Base-by-base conservation (phyloP, 73 alveolate species). In the Paramecium primaurelia region DNA sequence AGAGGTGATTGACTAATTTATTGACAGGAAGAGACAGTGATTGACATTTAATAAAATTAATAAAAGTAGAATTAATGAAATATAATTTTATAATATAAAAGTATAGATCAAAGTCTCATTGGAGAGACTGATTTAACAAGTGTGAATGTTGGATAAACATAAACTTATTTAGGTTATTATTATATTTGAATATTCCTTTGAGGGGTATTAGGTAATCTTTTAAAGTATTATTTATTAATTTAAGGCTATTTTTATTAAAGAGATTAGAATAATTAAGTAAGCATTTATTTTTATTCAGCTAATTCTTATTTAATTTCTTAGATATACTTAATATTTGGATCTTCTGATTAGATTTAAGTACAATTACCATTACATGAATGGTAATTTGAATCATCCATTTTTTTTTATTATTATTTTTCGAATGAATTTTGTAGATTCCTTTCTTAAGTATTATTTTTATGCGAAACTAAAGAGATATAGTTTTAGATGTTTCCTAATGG, bases 1-100 rank as follows among this genome's bases (percentile, higher is more conserved):
- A 89, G 75, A 26, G 94, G 92, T 20, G 94, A 89, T 47, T 89
- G 37, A 83, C 86, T 36, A 36, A 89, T 89, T 40, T 89, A 47
- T 49, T 80, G 32, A 5, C 91, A 80, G 1, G 91, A 6, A 12
- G 91, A 80, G 6, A 44, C 32, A 4, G 54, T 80, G 25, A 45
- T 11, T 20, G 91, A 80, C 77, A 80, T 80, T 26, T 30, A 75
- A 36, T 75, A 32, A 11, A 64, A 32, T 14, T 64, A 34, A 60
- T 26, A 60, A 60, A 60, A 51, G 68, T 51, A 51, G 68, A 51
- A 51, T 51, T 16, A 22, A n/a, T 54, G 6, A n/a, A 4, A 54
- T 18, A 54, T 18, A 54, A 18, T n/a, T 4, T 64, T 64, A 64
- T 64, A 32, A 64, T 28, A 25, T 64, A 51, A 42, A 64, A 64